These are phyloP conservation scores for Pichia cabralensis DNA, from an alignment of 805 yeast species.

Conservation along the genomic window DNA sequence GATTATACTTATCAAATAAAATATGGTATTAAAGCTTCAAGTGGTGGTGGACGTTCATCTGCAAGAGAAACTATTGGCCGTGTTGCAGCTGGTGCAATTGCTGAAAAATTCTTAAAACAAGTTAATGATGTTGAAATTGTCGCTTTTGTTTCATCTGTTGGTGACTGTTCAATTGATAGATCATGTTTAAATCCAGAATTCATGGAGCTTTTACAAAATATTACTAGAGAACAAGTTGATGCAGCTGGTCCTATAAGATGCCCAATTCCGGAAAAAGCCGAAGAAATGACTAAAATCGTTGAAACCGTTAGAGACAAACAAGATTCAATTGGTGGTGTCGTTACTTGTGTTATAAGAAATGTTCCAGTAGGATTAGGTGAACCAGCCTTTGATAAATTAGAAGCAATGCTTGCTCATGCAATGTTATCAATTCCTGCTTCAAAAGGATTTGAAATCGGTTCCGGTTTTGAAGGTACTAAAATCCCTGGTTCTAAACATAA, in stretches of 20 bases:
- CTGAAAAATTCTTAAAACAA: constrained; percentile 76
- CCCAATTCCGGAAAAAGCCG: constrained; percentile 67
- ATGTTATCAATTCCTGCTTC: constrained; percentile 98
- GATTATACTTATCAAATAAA: constrained; percentile 87
- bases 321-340: constrained; percentile 97
- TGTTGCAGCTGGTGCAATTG: constrained; percentile 98
- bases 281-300: constrained; percentile 75
- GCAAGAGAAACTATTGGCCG: constrained; percentile 98
- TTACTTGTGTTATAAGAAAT: constrained; percentile 92
- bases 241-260: constrained; percentile 86
- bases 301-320: constrained; percentile 76
- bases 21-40: constrained; percentile 86
- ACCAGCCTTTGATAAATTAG: constrained; percentile 94
- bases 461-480: constrained; percentile 85
- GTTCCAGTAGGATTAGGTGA: constrained; percentile 95
- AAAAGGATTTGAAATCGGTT: constrained; percentile 95
- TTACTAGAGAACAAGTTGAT: constrained; percentile 86
- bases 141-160: constrained; percentile 93
- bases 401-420: constrained; percentile 93
- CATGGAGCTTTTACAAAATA: constrained; percentile 54
- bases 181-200: constrained; percentile 57
- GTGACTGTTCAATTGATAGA: constrained; percentile 68
- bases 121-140: constrained; percentile 85
- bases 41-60: constrained; percentile 96
- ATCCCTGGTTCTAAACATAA: constrained; percentile 93